Base-by-base conservation (phyloP, 352 stramenopile species). In the Phytophthora rubi region DNA sequence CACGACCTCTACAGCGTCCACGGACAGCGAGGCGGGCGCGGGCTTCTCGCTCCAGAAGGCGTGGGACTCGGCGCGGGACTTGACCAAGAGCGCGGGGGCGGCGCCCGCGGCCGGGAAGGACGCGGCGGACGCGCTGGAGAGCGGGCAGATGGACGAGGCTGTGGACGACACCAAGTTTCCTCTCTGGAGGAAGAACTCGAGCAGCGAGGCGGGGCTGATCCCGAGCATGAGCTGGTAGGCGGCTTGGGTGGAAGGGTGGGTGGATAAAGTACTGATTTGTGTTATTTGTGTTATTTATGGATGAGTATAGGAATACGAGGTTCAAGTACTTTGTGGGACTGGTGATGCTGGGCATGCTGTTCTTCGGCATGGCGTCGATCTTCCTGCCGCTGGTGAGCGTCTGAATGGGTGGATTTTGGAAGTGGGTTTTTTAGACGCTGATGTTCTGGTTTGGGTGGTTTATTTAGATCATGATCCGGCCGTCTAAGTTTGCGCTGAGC, bases 241-340 rank as follows among this genome's bases (percentile, higher is more conserved):
- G 9, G 8, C 8, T 5, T 21, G 4, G 6, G 39, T n/a, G 13
- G 39, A 18, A 1, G 13, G 2, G 4, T 47, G 39, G 39, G 39
- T 4, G 33, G 9, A 39, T 9, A 39, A 12, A 39, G 33, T 39
- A 39, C 33, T 39, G 33, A 39, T 12, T 15, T 39, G 8, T 39
- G 33, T 39, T 39, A 39, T 39, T 9, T 39, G 8, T 39, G 33
- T 39, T 39, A 39, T 39, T 9, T 15, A 13, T 39, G 7, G 33
- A 13, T 12, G 33, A 12, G 6, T 7, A 39, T 33, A 92, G 85
- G 83, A 88, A 92, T 56, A 80, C 82, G 35, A 79, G 88, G 9
- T 95, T 94, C 67, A 92, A 92, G 60, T 90, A 90, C 59, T 95
- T 95, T 86, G 84, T 95, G 10, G 80, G 67, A 3, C 78, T 95